These are phyloP conservation scores for Blastobotrys illinoisensis DNA, from an alignment of 1,139 yeast genomes.

Conservation along the genomic window DNA sequence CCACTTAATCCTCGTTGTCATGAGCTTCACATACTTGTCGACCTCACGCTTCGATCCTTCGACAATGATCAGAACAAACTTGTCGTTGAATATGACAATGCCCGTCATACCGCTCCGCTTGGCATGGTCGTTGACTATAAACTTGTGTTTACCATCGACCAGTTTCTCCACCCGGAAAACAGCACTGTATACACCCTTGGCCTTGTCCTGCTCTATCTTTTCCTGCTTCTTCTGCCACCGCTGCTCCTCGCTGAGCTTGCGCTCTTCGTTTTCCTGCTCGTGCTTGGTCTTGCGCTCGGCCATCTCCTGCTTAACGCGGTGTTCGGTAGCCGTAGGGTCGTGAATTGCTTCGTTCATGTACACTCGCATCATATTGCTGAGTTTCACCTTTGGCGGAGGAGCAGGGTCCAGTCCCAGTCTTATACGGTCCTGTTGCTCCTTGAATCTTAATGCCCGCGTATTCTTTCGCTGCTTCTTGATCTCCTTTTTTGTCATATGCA, in stretches of 20 bases:
- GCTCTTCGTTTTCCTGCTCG: constrained; percentile 50
- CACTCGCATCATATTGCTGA: constrained; percentile 79
- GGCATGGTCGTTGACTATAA: constrained; percentile 74
- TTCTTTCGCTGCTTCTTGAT: constrained; percentile 67
- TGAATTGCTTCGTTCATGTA: constrained; percentile 79
- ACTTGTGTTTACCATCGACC: constrained; percentile 60
- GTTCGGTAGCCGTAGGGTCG: constrained; percentile 87
- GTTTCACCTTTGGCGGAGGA: constrained; percentile 83
- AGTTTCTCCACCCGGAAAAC: constrained; percentile 56
- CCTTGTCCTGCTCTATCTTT: constrained; percentile 46
- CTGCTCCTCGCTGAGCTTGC: constrained; percentile 60
- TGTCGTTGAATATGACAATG: constrained; percentile 40
- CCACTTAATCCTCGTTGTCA: constrained; percentile 69
- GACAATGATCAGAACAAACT: constrained; percentile 56
- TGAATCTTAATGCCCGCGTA: constrained; percentile 56
- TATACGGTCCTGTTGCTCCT: constrained; percentile 72
- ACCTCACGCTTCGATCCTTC: constrained; percentile 67
- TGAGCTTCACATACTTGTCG: constrained; percentile 55
- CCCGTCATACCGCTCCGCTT: constrained; percentile 66
- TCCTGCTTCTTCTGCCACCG: constrained; percentile 40
- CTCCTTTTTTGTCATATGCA: constrained; percentile 73
- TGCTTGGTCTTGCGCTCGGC: constrained; percentile 60
- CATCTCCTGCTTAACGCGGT: constrained; percentile 62
- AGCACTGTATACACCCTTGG: constrained; percentile 52
- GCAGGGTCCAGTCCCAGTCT: constrained; percentile 79